phyloP scores from a whole-genome alignment of 2,329 filamentous ascomycete species.

The Xylaria sp. region DNA sequence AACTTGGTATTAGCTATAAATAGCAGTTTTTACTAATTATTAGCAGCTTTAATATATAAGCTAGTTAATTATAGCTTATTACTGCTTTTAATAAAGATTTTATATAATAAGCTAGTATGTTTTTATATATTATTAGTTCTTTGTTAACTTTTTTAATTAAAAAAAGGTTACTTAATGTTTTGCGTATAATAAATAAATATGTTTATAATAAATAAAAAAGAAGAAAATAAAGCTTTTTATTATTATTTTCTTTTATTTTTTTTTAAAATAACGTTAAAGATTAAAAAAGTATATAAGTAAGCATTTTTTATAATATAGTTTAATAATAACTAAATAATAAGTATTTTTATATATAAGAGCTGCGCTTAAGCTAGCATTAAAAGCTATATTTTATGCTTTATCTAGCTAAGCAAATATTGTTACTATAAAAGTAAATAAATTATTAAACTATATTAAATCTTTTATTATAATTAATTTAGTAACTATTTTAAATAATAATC shows the following conservation, averaged over 20 bases:
- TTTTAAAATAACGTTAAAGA: neutral
- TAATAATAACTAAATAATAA: neutral
- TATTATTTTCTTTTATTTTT: conserved; percentile 6
- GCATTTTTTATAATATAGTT: neutral
- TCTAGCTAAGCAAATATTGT: neutral
- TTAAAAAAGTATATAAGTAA: neutral
- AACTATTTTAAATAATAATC: neutral
- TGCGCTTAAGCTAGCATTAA: neutral
- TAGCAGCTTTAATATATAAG: neutral
- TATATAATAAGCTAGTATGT: conserved; percentile 1
- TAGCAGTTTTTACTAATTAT: neutral
- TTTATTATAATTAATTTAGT: neutral
- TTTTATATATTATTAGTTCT: conserved; percentile 3
- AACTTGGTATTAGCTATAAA: neutral
- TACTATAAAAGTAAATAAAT: neutral
- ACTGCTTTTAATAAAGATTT: neutral
- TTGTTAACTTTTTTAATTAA: neutral
- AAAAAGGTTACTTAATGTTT: neutral
- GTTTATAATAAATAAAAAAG: neutral
- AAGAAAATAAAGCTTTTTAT: neutral
- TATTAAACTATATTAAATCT: conserved; percentile 2
- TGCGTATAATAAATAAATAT: neutral
- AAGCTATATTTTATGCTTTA: neutral
- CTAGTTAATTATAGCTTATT: neutral
- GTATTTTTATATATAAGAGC: neutral